These are phyloP conservation scores for Hypoxylon sp. DNA, from an alignment of 2,329 filamentous ascomycete species.

Conservation along the genomic window DNA sequence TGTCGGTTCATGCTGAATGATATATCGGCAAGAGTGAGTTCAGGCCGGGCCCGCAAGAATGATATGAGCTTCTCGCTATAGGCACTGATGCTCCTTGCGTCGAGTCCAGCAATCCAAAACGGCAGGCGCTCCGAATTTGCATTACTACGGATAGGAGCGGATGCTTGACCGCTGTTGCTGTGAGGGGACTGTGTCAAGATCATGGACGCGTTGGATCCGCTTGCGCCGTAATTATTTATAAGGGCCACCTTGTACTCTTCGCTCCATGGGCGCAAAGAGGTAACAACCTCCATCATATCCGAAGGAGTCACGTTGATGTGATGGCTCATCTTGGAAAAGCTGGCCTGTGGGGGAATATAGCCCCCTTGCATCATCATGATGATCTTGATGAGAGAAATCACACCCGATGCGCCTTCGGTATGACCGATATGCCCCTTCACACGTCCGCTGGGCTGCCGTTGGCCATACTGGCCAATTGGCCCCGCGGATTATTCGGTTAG, in stretches of 20 bases:
- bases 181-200: conserved; percentile 43
- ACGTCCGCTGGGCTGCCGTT: not conserved
- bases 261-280: conserved; percentile 36
- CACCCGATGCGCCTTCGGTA: conserved; percentile 51
- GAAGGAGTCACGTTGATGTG: not conserved
- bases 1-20: conserved; percentile 9
- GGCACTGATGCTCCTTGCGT: conserved; percentile 40
- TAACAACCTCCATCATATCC: conserved; percentile 9
- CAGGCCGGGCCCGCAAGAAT: not conserved
- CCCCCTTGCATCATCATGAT: conserved; percentile 33
- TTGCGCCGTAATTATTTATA: conserved; percentile 55
- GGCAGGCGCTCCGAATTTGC: conserved; percentile 12
- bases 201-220: conserved; percentile 49
- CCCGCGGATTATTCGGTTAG: not conserved
- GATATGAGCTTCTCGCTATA: conserved; percentile 26
- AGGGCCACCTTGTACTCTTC: conserved; percentile 45
- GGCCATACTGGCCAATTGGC: not conserved
- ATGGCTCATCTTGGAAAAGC: conserved; percentile 5
- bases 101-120: conserved; percentile 40
- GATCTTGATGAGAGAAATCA: conserved; percentile 51
- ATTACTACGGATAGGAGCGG: conserved; percentile 3
- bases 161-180: not conserved
- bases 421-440: conserved; percentile 52
- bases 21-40: not conserved
- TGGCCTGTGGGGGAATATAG: conserved; percentile 9